Percentiles rank a stretch among this genome's conserved stretches.
phyloP scores from a whole-genome alignment of 1,139 yeast genomes.

The Hemisphaericaspora lyxosophila region DNA sequence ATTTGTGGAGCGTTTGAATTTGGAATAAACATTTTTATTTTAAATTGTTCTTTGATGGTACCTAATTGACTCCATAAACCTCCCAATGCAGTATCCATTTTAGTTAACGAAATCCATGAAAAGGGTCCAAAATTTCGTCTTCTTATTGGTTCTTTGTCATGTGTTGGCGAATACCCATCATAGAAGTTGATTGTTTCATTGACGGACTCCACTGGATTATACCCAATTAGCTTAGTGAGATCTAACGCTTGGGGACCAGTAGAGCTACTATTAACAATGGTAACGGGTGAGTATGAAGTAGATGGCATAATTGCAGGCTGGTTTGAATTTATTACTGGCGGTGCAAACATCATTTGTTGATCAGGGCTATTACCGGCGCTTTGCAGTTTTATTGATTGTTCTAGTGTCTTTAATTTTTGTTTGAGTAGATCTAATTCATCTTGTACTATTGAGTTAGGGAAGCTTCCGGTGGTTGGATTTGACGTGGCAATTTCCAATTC shows the following conservation, averaged over 20 bases:
- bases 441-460: constrained; percentile 12
- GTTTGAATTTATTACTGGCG: background rate
- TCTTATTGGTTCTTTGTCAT: constrained; percentile 24
- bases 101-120: constrained; percentile 34
- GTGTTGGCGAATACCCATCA: constrained; percentile 30
- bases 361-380: constrained; percentile 6
- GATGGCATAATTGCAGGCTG: constrained; percentile 5
- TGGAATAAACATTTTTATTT: constrained; percentile 3
- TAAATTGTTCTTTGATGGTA: constrained; percentile 10
- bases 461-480: background rate
- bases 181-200: constrained; percentile 33
- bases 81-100: constrained; percentile 24
- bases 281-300: constrained; percentile 2
- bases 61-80: constrained; percentile 17
- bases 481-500: background rate
- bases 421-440: constrained; percentile 19
- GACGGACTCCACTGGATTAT: constrained; percentile 14
- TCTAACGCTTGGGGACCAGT: background rate
- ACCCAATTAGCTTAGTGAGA: constrained; percentile 9
- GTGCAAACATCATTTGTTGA: background rate
- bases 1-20: constrained; percentile 7
- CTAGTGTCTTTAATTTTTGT: constrained; percentile 16
- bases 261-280: background rate
- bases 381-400: constrained; percentile 9
- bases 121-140: constrained; percentile 34